Percentiles rank a stretch among this genome's conserved stretches.
phyloP scores from a whole-genome alignment of 2,329 filamentous ascomycete genomes.

The Epichloe sp. region DNA sequence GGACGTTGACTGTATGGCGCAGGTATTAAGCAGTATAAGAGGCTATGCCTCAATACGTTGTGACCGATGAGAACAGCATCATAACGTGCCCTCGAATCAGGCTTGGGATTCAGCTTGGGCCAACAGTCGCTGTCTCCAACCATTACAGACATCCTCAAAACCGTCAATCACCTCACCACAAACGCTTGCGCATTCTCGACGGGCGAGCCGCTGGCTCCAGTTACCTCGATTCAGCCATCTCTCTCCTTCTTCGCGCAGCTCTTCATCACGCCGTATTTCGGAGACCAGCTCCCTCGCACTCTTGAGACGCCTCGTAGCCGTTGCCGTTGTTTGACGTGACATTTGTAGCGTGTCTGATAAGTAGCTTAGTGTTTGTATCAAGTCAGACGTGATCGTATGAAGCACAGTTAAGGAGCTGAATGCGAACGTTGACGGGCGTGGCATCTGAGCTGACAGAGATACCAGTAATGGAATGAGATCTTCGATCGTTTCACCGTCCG shows the following conservation, averaged over 20 bases:
- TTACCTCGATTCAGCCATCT: conserved; percentile 69
- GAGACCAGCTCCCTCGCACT: conserved; percentile 74
- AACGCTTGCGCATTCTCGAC: conserved; percentile 68
- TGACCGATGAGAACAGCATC: background rate
- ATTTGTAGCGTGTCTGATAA: conserved; percentile 89
- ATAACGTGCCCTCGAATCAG: conserved; percentile 8
- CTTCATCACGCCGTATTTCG: conserved; percentile 73
- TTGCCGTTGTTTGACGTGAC: conserved; percentile 75
- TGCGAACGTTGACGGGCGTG: conserved; percentile 47
- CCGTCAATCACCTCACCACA: conserved; percentile 83
- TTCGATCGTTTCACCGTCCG: conserved; percentile 52
- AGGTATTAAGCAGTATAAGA: background rate
- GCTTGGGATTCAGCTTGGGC: conserved; percentile 44
- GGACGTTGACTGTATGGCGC: background rate
- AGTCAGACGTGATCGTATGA: conserved; percentile 56
- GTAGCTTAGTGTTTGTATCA: conserved; percentile 70
- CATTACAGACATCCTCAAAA: conserved; percentile 81
- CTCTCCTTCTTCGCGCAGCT: conserved; percentile 69
- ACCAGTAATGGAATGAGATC: conserved; percentile 55
- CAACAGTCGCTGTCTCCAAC: conserved; percentile 66
- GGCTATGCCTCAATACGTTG: background rate
- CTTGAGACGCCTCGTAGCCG: conserved; percentile 66
- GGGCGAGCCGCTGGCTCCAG: conserved; percentile 65
- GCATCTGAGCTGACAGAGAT: conserved; percentile 52
- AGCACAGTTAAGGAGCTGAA: conserved; percentile 55